These are phyloP conservation scores for Aspergillus tubingensis DNA, from an alignment of 2,329 filamentous ascomycete species.

Conservation along the genomic window DNA sequence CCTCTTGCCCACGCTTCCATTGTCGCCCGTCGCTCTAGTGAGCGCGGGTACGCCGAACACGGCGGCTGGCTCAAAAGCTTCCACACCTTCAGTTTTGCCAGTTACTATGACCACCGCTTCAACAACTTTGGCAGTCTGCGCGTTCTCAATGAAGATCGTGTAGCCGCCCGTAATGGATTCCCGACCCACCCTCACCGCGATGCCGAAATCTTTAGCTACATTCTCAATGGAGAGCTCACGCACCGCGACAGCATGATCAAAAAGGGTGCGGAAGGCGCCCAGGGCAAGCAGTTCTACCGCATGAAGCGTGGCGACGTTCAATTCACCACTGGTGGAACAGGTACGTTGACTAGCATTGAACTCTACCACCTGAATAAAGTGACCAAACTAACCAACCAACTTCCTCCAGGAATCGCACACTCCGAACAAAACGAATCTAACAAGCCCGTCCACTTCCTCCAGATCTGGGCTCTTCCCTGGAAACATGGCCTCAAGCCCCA, in stretches of 20 bases:
- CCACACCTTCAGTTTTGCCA: conserved; percentile 82
- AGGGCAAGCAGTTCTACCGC: conserved; percentile 64
- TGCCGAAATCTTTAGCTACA: conserved; percentile 88
- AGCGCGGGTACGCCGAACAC: conserved; percentile 76
- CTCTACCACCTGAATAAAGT: neutral
- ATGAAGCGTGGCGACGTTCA: conserved; percentile 82
- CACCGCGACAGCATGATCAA: conserved; percentile 84
- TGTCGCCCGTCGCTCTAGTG: conserved; percentile 69
- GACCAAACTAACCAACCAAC: neutral
- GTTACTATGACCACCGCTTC: conserved; percentile 67
- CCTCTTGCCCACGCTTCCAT: conserved; percentile 69
- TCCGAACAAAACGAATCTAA: conserved; percentile 78
- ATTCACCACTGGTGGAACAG: conserved; percentile 84
- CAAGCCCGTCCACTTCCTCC: conserved; percentile 75
- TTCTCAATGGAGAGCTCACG: conserved; percentile 81
- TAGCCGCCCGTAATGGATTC: conserved; percentile 72
- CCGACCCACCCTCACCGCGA: conserved; percentile 83
- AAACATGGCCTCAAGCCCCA: conserved; percentile 68
- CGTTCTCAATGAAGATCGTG: conserved; percentile 87
- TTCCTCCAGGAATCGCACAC: conserved; percentile 65
- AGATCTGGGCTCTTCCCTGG: conserved; percentile 87
- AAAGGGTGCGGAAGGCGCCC: conserved; percentile 63
- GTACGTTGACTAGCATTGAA: conserved; percentile 38
- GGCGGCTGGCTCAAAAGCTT: conserved; percentile 86
- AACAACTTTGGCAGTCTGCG: conserved; percentile 73